Conservation (phyloP, 805 yeast genomes). For the Schwanniomyces polymorphus region DNA sequence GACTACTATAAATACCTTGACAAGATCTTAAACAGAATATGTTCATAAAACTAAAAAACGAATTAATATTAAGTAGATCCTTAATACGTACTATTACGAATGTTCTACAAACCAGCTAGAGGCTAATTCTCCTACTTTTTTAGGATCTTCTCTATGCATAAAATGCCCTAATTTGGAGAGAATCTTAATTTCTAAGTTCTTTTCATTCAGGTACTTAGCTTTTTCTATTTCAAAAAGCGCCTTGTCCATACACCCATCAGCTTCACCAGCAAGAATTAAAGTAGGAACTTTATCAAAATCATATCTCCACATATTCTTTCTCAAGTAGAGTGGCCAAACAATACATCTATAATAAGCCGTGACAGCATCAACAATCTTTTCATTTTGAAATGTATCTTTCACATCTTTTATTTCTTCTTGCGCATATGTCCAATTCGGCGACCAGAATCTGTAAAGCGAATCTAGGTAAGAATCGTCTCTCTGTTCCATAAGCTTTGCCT, state of each 20-base stretch:
- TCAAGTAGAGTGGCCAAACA: constrained; percentile 17
- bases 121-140: constrained; percentile 20
- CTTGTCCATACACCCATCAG: constrained; percentile 40
- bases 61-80: not conserved
- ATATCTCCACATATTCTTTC: constrained; percentile 20
- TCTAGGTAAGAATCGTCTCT: constrained; percentile 26
- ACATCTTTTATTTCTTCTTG: constrained; percentile 24
- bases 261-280: constrained; percentile 33
- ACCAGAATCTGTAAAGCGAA: constrained; percentile 37
- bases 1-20: no score
- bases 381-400: constrained; percentile 22
- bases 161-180: constrained; percentile 36
- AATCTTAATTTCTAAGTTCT: constrained; percentile 22
- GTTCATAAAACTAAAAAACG: no score
- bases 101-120: constrained; percentile 27
- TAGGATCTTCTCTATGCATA: constrained; percentile 39
- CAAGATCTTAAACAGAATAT: not conserved
- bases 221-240: constrained; percentile 25
- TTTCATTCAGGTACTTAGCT: constrained; percentile 12
- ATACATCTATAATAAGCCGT: constrained; percentile 41
- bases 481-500: constrained; percentile 12
- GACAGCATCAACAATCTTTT: constrained; percentile 28
- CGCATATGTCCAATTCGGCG: constrained; percentile 36
- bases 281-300: constrained; percentile 38
- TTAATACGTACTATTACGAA: not conserved